A percentile compares a stretch with the other conserved stretches of the same genome.
Evolutionary conservation across 495 filamentous ascomycete genomes (phyloP).

Genomic region (Saxispiralis lemnorum): DNA sequence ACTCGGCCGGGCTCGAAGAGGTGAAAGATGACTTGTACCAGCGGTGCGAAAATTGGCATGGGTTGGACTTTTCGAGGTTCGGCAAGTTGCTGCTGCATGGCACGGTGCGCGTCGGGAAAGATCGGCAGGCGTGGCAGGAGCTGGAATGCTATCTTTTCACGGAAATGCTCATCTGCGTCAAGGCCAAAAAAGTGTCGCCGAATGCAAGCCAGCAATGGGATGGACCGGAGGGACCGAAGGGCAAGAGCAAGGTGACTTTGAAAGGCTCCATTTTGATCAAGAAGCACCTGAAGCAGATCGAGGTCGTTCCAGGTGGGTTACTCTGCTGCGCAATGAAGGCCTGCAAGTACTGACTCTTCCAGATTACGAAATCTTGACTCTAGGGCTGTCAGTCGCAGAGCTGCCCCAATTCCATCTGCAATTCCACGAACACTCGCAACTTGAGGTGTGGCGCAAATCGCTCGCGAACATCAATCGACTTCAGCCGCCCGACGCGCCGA

Average conservation of each 20-base stretch:
- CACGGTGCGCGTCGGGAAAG: slow-evolving; percentile 85
- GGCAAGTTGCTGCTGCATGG: slow-evolving; percentile 86
- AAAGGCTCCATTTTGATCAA: slow-evolving; percentile 98
- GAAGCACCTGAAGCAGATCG: slow-evolving; percentile 88
- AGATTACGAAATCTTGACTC: slow-evolving; percentile 71
- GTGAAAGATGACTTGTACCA: slow-evolving; percentile 72
- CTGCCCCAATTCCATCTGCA: slow-evolving; percentile 92
- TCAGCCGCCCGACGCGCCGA: slow-evolving; percentile 29
- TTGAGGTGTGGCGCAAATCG: slow-evolving; percentile 83
- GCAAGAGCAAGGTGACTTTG: slow-evolving; percentile 63
- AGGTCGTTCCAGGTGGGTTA: slow-evolving; percentile 37
- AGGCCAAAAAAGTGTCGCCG: slow-evolving; percentile 65
- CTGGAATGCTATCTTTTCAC: slow-evolving; percentile 92
- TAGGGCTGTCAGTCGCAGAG: slow-evolving; percentile 83
- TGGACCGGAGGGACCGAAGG: slow-evolving; percentile 28
- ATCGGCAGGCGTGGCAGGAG: slow-evolving; percentile 95
- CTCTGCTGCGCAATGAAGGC: background rate
- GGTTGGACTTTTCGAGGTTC: slow-evolving; percentile 80
- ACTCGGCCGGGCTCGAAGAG: slow-evolving; percentile 53
- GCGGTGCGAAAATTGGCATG: slow-evolving; percentile 96
- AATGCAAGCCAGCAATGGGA: slow-evolving; percentile 39
- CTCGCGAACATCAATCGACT: slow-evolving; percentile 63
- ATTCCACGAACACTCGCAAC: slow-evolving; percentile 67
- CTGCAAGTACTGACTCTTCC: slow-evolving; percentile 14
- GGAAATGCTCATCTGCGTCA: slow-evolving; percentile 99